A percentile compares a stretch with the other conserved stretches of the same genome.
Conservation (phyloP, 768 basidiomycete genomes). For the Candolleomyces aberdarensis region DNA sequence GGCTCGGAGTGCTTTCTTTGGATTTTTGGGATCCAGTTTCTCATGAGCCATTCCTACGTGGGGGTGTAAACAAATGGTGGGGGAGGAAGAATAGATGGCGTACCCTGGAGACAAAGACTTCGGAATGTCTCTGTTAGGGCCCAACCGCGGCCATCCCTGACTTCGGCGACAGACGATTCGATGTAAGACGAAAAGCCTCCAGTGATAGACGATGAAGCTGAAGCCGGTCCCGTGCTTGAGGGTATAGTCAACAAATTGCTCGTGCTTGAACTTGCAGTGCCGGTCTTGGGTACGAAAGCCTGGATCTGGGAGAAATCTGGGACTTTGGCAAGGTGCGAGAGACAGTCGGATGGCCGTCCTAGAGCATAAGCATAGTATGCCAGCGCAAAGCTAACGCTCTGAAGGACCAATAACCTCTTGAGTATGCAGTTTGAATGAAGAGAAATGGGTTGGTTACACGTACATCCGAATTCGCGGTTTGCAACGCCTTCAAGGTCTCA, state of each 20-base stretch:
- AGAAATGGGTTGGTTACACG: slow-evolving; percentile 24
- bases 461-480: slow-evolving; percentile 48
- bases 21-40: slow-evolving; percentile 46
- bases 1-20: slow-evolving; percentile 47
- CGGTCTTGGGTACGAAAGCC: slow-evolving; percentile 46
- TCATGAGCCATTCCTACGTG: slow-evolving; percentile 74
- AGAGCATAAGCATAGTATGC: slow-evolving; percentile 84
- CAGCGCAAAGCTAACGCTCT: slow-evolving; percentile 68
- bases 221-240: slow-evolving; percentile 32
- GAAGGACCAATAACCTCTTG: slow-evolving; percentile 5
- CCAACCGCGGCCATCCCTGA: slow-evolving; percentile 72
- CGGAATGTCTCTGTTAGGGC: slow-evolving; percentile 70
- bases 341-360: slow-evolving; percentile 59
- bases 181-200: slow-evolving; percentile 47
- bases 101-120: slow-evolving; percentile 77
- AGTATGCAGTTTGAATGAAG: background rate
- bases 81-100: slow-evolving; percentile 12
- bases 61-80: slow-evolving; percentile 1
- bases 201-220: slow-evolving; percentile 43
- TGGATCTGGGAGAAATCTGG: slow-evolving; percentile 53
- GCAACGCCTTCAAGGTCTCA: slow-evolving; percentile 46
- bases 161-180: slow-evolving; percentile 44
- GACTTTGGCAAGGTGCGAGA: slow-evolving; percentile 54
- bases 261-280: slow-evolving; percentile 37
- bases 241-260: slow-evolving; percentile 16